These are phyloP conservation scores for Massarina eburnea DNA, from an alignment of 2,329 filamentous ascomycete species.

Conservation along the genomic window DNA sequence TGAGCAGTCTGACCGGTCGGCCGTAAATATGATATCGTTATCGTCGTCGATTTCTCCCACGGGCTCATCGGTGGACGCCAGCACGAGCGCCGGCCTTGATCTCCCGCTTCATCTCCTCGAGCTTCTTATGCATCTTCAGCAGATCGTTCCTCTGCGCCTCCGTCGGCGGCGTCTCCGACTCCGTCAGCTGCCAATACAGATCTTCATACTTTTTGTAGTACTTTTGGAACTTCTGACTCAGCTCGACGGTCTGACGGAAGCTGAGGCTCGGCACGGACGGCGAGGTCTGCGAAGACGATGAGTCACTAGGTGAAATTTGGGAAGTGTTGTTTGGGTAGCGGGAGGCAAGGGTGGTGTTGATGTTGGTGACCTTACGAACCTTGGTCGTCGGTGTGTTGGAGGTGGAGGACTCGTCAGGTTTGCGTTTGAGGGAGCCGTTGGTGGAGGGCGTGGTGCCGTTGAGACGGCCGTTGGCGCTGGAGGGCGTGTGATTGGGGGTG, in stretches of 20 bases:
- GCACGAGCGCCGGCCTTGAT: constrained; percentile 46
- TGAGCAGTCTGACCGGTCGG: constrained; percentile 10
- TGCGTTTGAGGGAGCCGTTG: constrained; percentile 47
- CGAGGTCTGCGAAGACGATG: constrained; percentile 37
- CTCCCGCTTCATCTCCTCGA: constrained; percentile 61
- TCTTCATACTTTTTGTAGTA: constrained; percentile 61
- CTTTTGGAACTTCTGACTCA: constrained; percentile 57
- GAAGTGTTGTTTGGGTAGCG: constrained; percentile 38
- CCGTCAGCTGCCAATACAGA: constrained; percentile 53
- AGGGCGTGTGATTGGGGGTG: constrained; percentile 31
- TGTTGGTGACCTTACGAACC: constrained; percentile 37
- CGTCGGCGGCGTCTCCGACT: constrained; percentile 46
- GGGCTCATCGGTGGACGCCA: constrained; percentile 26
- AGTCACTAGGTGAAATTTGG: constrained; percentile 36
- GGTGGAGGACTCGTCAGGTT: constrained; percentile 43
- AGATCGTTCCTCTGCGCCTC: constrained; percentile 55
- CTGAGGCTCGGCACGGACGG: constrained; percentile 38
- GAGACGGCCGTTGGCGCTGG: constrained; percentile 30
- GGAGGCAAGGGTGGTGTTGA: constrained; percentile 38
- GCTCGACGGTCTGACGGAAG: constrained; percentile 48
- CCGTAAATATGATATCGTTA: constrained; percentile 3
- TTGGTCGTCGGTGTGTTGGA: constrained; percentile 34
- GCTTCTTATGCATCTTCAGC: constrained; percentile 55
- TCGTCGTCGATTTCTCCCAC: constrained; percentile 2
- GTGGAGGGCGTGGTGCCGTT: constrained; percentile 33